Base-by-base conservation (phyloP, 163 green algal species). In the Chloromonas sp. region DNA sequence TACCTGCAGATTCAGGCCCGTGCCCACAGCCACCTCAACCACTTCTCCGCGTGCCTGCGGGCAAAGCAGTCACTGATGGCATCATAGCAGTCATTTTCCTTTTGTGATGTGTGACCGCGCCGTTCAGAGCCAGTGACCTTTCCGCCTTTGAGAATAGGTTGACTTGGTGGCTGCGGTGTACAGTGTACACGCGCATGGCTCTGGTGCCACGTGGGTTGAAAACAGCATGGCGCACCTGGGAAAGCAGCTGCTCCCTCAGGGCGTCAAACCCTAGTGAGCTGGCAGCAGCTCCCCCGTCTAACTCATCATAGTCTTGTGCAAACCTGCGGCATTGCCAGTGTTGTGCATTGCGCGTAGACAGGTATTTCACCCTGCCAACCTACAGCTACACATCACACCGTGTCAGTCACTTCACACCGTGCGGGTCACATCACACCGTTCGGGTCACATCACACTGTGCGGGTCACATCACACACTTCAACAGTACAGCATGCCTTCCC, bases 1-100 rank as follows among this genome's bases (percentile, higher is more conserved):
- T 1, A 60, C 13, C 3, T 85, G 87, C 79, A 98, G 84, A 83
- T 97, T 97, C 0, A 98, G 87, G 3, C 95, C 95, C 0, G 95
- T 98, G 60, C 95, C 95, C 1, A 96, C 91, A 0, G 78, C 95
- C 1, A 94, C 87, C 81, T 98, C 95, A 61, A 98, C 79, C 0
- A 96, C 92, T 11, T 88, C n/a, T 0, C 95, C 95, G 0, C 59
- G 71, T 0, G 94, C 94, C 78, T 88, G 66, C 66, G 5, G 66
- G 5, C 66, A 11, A 5, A 74, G 66, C 66, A 74, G 66, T 74
- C 66, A 5, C 5, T 15, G 66, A 5, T 15, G 5, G 5, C 66
- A 74, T 11, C 5, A 74, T 74, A 5, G 5, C 5, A 74, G 66
- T 36, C 36, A 36, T 36, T 36, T 36, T 36, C 36, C 36, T 36